These are phyloP conservation scores for Tillandsia fasciculata DNA, from an alignment of 176 grass and related monocot species.

Conservation along the genomic window DNA sequence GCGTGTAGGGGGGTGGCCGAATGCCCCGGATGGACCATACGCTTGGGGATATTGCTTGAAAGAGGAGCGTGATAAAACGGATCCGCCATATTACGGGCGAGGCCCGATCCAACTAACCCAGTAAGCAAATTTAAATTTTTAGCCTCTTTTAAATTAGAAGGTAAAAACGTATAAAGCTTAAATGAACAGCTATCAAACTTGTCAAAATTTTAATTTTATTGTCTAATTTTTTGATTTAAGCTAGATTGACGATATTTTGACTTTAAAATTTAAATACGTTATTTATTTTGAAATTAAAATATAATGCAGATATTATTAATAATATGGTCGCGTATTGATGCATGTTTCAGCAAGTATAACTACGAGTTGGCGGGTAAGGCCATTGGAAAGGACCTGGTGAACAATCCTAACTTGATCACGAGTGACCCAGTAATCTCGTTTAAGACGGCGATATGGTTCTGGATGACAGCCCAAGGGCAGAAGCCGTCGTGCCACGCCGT, in stretches of 20 bases:
- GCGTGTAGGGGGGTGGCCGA: not conserved
- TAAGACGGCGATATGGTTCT: constrained; percentile 13
- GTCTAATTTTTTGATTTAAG: too few species aligned
- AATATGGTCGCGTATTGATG: too few species aligned
- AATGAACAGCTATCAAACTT: too few species aligned
- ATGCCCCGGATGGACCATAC: not conserved
- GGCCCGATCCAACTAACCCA: constrained; percentile 6
- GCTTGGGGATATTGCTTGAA: not conserved
- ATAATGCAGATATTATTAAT: too few species aligned
- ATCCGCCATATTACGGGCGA: not conserved
- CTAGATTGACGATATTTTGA: too few species aligned
- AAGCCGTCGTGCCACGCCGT: constrained; percentile 7
- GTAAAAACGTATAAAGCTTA: too few species aligned
- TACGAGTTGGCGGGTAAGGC: not conserved
- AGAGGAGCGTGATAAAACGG: not conserved
- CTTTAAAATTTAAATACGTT: too few species aligned
- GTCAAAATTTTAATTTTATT: too few species aligned
- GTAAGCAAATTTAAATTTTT: not conserved
- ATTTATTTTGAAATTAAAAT: too few species aligned
- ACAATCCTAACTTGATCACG: not conserved
- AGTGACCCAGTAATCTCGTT: not conserved
- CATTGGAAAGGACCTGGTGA: not conserved
- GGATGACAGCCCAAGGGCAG: constrained; percentile 18
- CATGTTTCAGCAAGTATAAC: constrained; percentile 1
- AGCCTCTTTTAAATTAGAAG: too few species aligned